Evolutionary conservation across 2,329 filamentous ascomycete genomes (phyloP).

Genomic region (Aspergillus transmontanensis): DNA sequence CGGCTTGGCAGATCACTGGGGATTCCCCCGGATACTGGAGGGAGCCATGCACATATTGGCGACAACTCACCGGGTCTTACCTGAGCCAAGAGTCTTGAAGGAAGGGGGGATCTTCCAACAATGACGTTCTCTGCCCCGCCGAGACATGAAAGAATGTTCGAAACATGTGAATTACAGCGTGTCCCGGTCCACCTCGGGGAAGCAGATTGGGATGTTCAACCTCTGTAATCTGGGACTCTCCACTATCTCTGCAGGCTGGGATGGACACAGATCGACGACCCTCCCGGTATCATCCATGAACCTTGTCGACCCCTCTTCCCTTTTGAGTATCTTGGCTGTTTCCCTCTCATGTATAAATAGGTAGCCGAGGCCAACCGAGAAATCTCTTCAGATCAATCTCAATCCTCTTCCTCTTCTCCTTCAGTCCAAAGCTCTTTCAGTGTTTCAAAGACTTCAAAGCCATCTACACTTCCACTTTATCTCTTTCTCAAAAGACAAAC

Average conservation of each 20-base stretch:
- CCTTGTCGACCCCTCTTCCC: slow-evolving; percentile 28
- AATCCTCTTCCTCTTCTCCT: slow-evolving; percentile 5
- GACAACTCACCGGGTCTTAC: slow-evolving; percentile 9
- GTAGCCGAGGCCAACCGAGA: slow-evolving; percentile 20
- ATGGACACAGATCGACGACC: slow-evolving; percentile 31
- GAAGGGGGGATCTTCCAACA: slow-evolving; percentile 27
- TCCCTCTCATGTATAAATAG: slow-evolving; percentile 31
- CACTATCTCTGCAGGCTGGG: slow-evolving; percentile 16
- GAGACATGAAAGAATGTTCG: slow-evolving; percentile 19
- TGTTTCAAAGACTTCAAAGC: not conserved
- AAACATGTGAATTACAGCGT: slow-evolving; percentile 31
- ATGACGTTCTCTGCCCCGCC: slow-evolving; percentile 31
- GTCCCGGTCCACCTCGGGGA: slow-evolving; percentile 9
- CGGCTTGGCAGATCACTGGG: slow-evolving; percentile 6
- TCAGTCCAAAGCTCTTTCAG: not conserved
- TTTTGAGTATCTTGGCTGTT: slow-evolving; percentile 17
- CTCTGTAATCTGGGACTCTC: slow-evolving; percentile 12
- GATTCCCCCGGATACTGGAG: slow-evolving; percentile 3
- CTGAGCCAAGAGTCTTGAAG: slow-evolving; percentile 30
- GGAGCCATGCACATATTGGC: not conserved
- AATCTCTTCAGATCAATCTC: slow-evolving; percentile 4
- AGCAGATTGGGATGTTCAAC: not conserved
- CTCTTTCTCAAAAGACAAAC: not conserved
- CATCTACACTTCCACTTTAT: slow-evolving; percentile 5
- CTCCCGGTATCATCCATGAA: slow-evolving; percentile 25